Percentiles rank a stretch among this genome's conserved stretches.
These are phyloP conservation scores for Helianthus tuberosus DNA, from an alignment of 129 eudicot genomes.

Conservation along the genomic window DNA sequence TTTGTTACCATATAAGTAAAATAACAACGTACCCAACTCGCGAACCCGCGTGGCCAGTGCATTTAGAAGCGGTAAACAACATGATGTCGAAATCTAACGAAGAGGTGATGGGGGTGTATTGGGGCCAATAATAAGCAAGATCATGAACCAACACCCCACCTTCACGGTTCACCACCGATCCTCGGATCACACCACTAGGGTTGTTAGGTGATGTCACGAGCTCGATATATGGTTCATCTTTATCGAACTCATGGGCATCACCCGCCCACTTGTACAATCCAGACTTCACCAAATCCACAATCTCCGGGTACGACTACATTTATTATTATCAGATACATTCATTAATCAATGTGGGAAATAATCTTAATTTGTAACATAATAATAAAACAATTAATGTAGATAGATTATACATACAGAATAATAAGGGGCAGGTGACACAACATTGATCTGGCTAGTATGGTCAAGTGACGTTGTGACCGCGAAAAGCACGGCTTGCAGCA, in stretches of 20 bases:
- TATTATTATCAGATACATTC: neutral
- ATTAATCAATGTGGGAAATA: neutral
- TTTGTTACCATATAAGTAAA: constrained; percentile 1
- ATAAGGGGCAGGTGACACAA: constrained; percentile 72
- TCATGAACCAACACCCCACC: constrained; percentile 66
- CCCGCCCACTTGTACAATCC: constrained; percentile 80
- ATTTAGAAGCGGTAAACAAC: constrained; percentile 87
- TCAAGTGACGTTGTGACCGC: constrained; percentile 52
- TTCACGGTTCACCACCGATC: constrained; percentile 54
- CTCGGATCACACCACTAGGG: constrained; percentile 65
- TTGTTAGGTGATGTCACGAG: constrained; percentile 86
- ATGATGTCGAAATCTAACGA: constrained; percentile 56
- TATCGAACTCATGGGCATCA: constrained; percentile 62
- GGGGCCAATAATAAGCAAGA: constrained; percentile 96
- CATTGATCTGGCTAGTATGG: constrained; percentile 43
- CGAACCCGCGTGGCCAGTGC: constrained; percentile 96
- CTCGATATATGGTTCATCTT: constrained; percentile 74
- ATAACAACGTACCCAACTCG: constrained; percentile 63
- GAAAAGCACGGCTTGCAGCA: constrained; percentile 57
- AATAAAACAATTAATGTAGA: no score
- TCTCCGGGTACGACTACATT: constrained; percentile 61
- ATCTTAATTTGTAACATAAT: no score
- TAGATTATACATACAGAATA: constrained; percentile 57
- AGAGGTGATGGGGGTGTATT: constrained; percentile 75
- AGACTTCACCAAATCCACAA: constrained; percentile 47